Conservation (phyloP, 306 rosid species). For the Pueraria montana region DNA sequence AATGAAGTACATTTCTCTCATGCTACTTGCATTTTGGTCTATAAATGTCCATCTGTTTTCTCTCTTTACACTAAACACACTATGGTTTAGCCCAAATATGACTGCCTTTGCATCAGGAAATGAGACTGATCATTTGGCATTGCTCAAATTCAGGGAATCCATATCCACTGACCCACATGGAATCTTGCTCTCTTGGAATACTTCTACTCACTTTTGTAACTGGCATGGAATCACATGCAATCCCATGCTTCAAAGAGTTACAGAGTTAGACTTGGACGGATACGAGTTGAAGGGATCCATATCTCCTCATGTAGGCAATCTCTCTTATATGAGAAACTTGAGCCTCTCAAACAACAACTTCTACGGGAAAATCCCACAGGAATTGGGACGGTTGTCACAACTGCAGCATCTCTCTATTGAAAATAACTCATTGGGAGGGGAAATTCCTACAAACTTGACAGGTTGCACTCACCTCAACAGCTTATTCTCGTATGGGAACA, state of each 20-base stretch:
- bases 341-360: neutral
- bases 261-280: neutral
- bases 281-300: neutral
- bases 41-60: neutral
- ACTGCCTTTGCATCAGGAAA: neutral
- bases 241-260: neutral
- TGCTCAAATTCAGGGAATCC: neutral
- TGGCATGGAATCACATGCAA: neutral
- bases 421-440: neutral
- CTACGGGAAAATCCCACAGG: neutral
- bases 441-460: neutral
- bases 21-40: neutral
- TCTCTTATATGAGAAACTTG: neutral
- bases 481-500: neutral
- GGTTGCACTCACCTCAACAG: neutral
- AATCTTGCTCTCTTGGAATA: neutral
- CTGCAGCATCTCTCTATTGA: neutral
- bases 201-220: neutral
- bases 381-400: neutral
- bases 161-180: neutral
- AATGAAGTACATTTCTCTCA: neutral
- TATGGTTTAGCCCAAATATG: neutral
- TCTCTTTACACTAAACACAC: neutral
- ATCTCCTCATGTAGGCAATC: neutral
- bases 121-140: neutral